Evolutionary conservation across 345 rosid genomes (phyloP), one percentile per base, ranked within the genome.

Genomic region (Xanthoceras sorbifolium): DNA sequence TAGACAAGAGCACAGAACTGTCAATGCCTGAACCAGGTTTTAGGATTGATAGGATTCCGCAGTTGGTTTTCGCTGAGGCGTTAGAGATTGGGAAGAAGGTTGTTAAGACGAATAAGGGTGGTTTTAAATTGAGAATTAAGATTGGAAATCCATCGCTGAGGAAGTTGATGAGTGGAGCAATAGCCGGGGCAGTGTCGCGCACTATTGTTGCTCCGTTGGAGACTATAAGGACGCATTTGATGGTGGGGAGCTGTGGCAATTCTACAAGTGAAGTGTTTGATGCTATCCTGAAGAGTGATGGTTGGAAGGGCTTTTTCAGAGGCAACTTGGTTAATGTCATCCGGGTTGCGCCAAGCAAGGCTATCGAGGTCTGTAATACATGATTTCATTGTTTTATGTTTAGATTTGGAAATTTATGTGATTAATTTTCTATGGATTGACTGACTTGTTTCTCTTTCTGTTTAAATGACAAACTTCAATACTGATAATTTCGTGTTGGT

Each of bases 291-390:
- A 75, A 81, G 77, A 80, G 70, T 78, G 92, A 89, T 78, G 92
- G 92, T 23, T 89, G 90, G 90, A 86, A 77, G 77, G 90, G 92
- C 28, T 71, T 89, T 85, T 89, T 89, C 36, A 80, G 90, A 62
- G 92, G 92, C 69, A 89, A 89, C 79, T 82, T 89, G n/a, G 87
- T 89, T 36, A 87, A 87, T 50, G 92, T 89, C 64, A 86, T 89
- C 44, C 87, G 92, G 66, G 92, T 89, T 81, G 87, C 90, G 0
- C 92, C 89, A 1, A 86, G 89, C 84, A 87, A 87, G 79, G 90
- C 92, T 48, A 84, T 89, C n/a, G 92, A 89, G 89, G 92, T 89
- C 82, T 55, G 77, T 34, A 20, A n/a, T 26, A 38, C 31, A 60
- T 36, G 22, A 61, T 22, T 40, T 54, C 32, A 36, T 57, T 15